Percentiles rank a stretch among this genome's conserved stretches.
phyloP scores from a whole-genome alignment of 1,139 yeast genomes.

The Pneumocystis murina region DNA sequence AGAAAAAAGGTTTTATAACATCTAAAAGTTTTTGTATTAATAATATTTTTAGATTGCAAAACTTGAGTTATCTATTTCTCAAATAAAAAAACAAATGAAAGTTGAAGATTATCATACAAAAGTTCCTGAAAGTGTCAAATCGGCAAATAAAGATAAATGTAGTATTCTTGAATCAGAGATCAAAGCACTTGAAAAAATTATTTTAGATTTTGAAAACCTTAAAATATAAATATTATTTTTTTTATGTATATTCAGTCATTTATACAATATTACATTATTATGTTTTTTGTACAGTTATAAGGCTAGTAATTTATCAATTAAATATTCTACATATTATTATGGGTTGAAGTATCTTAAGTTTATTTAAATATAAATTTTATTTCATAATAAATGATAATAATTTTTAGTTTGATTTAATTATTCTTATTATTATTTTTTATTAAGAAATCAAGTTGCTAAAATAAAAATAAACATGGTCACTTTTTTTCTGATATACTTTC shows the following conservation, averaged over 20 bases:
- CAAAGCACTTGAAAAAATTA: conserved; percentile 37
- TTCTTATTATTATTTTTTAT: neutral
- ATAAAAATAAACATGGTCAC: neutral
- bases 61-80: conserved; percentile 33
- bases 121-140: conserved; percentile 72
- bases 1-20: conserved; percentile 20
- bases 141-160: conserved; percentile 51
- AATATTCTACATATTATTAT: neutral
- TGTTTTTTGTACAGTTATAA: neutral
- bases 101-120: conserved; percentile 74
- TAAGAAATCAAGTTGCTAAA: neutral
- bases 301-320: neutral
- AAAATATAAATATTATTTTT: neutral
- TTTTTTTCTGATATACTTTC: neutral
- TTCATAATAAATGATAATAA: neutral
- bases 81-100: conserved; percentile 44
- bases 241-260: neutral
- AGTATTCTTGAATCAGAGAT: conserved; percentile 66
- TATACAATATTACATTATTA: neutral
- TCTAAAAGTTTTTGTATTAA: neutral
- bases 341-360: neutral
- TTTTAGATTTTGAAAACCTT: neutral
- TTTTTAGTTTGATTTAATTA: neutral
- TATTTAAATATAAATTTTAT: neutral
- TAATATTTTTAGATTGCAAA: conserved; percentile 44